Conservation (phyloP, 164 flowering plant species). For the Aristolochia contorta region DNA sequence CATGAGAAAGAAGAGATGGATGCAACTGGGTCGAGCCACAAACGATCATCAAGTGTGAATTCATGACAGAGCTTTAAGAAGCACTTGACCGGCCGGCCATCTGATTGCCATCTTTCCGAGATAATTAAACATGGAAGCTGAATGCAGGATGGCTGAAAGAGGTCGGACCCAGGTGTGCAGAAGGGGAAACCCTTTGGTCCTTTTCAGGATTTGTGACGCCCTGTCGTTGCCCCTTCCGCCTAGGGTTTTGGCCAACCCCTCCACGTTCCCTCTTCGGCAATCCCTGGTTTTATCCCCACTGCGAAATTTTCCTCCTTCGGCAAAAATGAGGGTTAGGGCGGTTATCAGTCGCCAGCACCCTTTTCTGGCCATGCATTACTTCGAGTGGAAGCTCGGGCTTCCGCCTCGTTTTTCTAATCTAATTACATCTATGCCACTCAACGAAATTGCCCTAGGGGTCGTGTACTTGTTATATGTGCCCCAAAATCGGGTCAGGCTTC, state of each 20-base stretch:
- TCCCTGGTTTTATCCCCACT: conserved; percentile 13
- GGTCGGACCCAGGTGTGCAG: background rate
- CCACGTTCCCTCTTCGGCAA: conserved; percentile 6
- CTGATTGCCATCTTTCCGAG: background rate
- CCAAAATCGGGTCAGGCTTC: background rate
- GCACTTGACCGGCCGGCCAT: too few relatives aligned
- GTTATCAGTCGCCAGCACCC: conserved; percentile 16
- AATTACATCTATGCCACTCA: conserved; percentile 4
- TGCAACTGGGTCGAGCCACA: background rate
- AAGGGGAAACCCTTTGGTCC: conserved; percentile 2
- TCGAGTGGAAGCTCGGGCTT: background rate
- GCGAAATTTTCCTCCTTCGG: conserved; percentile 6
- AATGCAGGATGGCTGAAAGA: too few relatives aligned
- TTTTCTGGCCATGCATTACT: conserved; percentile 4
- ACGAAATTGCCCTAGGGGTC: too few relatives aligned
- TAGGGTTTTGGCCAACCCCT: conserved; percentile 22
- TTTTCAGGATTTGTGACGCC: conserved; percentile 15
- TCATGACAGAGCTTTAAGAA: background rate
- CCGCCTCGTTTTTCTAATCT: background rate
- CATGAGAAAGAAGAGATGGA: background rate
- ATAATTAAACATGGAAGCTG: conserved; percentile 3
- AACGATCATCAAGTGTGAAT: too few relatives aligned
- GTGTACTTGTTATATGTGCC: too few relatives aligned
- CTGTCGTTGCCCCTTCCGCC: conserved; percentile 20
- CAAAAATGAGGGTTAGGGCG: conserved; percentile 7